phyloP scores from a whole-genome alignment of 2,329 filamentous ascomycete species.

The Lachnellula willkommii region DNA sequence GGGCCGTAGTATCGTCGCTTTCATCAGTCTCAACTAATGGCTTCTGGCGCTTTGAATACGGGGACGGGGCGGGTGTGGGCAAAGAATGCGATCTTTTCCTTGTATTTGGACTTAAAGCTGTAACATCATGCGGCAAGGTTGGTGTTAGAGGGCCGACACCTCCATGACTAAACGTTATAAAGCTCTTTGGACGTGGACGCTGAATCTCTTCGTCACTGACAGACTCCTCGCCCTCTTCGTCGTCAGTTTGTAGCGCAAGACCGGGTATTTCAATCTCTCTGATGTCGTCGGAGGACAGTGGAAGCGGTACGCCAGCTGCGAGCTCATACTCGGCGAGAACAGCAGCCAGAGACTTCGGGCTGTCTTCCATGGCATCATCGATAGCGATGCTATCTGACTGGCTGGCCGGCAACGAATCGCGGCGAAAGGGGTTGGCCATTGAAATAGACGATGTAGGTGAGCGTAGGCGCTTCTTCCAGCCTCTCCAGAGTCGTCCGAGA shows the following conservation, averaged over 20 bases:
- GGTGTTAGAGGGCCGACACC: slow-evolving; percentile 23
- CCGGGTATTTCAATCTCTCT: slow-evolving; percentile 78
- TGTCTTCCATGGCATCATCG: slow-evolving; percentile 30
- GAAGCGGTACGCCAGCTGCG: slow-evolving; percentile 62
- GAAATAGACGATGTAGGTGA: slow-evolving; percentile 46
- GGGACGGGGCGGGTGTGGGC: slow-evolving; percentile 20
- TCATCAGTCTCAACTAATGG: neutral
- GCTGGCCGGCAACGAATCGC: slow-evolving; percentile 34
- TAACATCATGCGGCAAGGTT: slow-evolving; percentile 19
- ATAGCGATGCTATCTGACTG: slow-evolving; percentile 37
- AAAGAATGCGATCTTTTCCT: slow-evolving; percentile 30
- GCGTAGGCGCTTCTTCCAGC: slow-evolving; percentile 84
- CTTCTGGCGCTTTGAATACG: slow-evolving; percentile 19
- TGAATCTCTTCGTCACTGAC: slow-evolving; percentile 34
- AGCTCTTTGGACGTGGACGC: slow-evolving; percentile 36
- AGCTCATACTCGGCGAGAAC: slow-evolving; percentile 24
- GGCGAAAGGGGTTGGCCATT: slow-evolving; percentile 44
- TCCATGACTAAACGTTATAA: slow-evolving; percentile 37
- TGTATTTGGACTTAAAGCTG: slow-evolving; percentile 7
- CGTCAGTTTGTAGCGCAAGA: slow-evolving; percentile 56
- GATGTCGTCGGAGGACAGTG: slow-evolving; percentile 61
- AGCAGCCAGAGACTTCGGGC: slow-evolving; percentile 16
- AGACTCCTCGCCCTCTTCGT: slow-evolving; percentile 47
- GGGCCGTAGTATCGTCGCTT: neutral
- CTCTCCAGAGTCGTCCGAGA: slow-evolving; percentile 83